Base-by-base conservation (phyloP, 2,329 filamentous ascomycete species). In the Paraphoma chrysanthemicola region DNA sequence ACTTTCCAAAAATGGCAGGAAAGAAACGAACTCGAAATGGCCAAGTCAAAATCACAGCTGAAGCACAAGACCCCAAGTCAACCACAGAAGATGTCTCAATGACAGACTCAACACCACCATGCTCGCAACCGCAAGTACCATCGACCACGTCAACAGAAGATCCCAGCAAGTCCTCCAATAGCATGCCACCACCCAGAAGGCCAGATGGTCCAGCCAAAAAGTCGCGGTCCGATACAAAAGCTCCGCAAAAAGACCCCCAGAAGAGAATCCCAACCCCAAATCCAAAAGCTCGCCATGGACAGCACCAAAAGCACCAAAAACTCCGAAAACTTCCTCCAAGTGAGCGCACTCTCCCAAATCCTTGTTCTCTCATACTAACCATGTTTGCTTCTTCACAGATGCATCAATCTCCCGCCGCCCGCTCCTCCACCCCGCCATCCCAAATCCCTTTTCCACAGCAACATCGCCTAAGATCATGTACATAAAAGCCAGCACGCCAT, bases 401-500 rank as follows among this genome's bases (percentile, higher is more conserved):
- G 78, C 80, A 12, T 78, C 74, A 55, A 73, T 87, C 48, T 69
- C 79, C 60, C 86, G 85, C 70, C 82, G 86, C 0, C 85, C 86
- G 0, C 82, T 88, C 62, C 80, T 82, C n/a, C 86, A 82, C 70
- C 78, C 85, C 3, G 74, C 85, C 2, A 74, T 85, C 30, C 77
- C 84, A 4, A 83, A 83, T 0, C 83, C 84, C 4, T 85, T 85
- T 71, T 75, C 83, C 16, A 79, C 79, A 51, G 62, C 81, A 44
- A 63, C 68, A 1, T 69, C 77, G 5, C 82, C 80, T 10, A 88
- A 88, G 73, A 73, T 85, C 57, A 81, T 93, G 73, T 91, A 92
- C 78, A 81, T 93, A 54, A 87, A 86, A 38, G 77, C 84, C 41
- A 80, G 80, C 38, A 87, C 89, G 0, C 87, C 88, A 6, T 90